Base-by-base conservation (phyloP, 2,329 filamentous ascomycete species). In the Sporothrix globosa region DNA sequence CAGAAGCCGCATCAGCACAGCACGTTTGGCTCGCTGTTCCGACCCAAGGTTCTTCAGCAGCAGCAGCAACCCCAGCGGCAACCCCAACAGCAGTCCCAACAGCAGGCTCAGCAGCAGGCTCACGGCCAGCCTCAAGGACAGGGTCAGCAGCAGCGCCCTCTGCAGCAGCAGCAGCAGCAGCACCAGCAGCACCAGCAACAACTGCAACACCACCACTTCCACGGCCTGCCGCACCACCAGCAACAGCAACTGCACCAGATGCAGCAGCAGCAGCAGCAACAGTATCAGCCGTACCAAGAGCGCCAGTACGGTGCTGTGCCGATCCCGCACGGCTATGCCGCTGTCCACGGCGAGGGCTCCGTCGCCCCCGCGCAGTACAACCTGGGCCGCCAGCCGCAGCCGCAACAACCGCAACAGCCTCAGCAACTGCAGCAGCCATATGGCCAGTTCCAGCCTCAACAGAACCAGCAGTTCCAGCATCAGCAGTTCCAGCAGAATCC, bases 241-340 rank as follows among this genome's bases (percentile, higher is more conserved):
- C 61, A 60, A 2, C 69, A 52, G n/a, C 52, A 24, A 41, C 11
- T 44, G 7, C 48, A 27, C 19, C 56, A 30, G 3, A 50, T 34
- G 24, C 52, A 50, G 30, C 46, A n/a, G 4, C 63, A 17, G n/a
- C 63, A 56, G 1, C 63, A 67, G 13, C 52, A 61, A 3, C 67
- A 30, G 9, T 21, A 68, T 7, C 66, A 60, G 53, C 17, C 14
- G 24, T 21, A n/a, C 21, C 52, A 56, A 39, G 80, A 81, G 60
- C 80, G 77, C 14, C 76, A 76, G 39, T 82, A 82, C 50, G 79
- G 75, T 3, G 74, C 75, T 14, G 79, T 82, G 1, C 79, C 81
- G 1, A 81, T 82, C 48, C 81, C 81, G 0, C 74, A 72, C 34
- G 76, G 77, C 14, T 82, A 83, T 58, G 70, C 73, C 7, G 73